Evolutionary conservation across 768 basidiomycete genomes (phyloP).

Genomic region (Calocybe indica): DNA sequence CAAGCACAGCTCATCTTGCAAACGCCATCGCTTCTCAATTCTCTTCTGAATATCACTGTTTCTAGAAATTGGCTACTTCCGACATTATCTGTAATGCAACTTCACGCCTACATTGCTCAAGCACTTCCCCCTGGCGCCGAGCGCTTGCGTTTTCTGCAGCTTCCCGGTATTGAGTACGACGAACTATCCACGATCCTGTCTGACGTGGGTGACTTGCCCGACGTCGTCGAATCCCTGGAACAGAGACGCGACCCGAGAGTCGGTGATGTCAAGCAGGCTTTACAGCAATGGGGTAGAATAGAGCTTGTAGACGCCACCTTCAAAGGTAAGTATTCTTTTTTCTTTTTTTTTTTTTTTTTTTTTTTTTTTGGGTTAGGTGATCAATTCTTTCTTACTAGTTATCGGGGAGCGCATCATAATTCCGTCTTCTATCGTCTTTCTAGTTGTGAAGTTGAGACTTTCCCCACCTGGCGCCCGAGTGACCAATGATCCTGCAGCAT

Average conservation of each 20-base stretch:
- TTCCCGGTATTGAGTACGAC: constrained; percentile 63
- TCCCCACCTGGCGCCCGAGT: constrained; percentile 40
- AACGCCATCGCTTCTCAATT: constrained; percentile 67
- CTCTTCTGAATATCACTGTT: constrained; percentile 75
- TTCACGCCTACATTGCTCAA: constrained; percentile 82
- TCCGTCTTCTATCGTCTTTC: constrained; percentile 82
- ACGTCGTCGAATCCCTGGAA: constrained; percentile 44
- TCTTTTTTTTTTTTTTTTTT: neutral
- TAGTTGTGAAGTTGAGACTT: constrained; percentile 79
- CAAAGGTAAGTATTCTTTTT: constrained; percentile 54
- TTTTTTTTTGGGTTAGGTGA: neutral
- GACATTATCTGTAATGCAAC: constrained; percentile 70
- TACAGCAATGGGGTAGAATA: constrained; percentile 65
- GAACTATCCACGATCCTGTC: constrained; percentile 35
- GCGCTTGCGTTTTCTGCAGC: constrained; percentile 54
- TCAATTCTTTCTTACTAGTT: constrained; percentile 37
- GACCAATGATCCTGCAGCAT: constrained; percentile 33
- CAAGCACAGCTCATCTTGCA: constrained; percentile 68
- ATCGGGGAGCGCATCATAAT: constrained; percentile 87
- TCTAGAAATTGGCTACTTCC: constrained; percentile 88
- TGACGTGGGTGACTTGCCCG: constrained; percentile 35
- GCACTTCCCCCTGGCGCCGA: constrained; percentile 63
- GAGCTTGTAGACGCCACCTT: constrained; percentile 81
- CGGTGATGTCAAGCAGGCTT: constrained; percentile 54
- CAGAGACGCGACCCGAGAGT: constrained; percentile 43